Evolutionary conservation across 352 stramenopile species (phyloP), one percentile per base, ranked within the genome.

Genomic region (Phytophthora sp.): DNA sequence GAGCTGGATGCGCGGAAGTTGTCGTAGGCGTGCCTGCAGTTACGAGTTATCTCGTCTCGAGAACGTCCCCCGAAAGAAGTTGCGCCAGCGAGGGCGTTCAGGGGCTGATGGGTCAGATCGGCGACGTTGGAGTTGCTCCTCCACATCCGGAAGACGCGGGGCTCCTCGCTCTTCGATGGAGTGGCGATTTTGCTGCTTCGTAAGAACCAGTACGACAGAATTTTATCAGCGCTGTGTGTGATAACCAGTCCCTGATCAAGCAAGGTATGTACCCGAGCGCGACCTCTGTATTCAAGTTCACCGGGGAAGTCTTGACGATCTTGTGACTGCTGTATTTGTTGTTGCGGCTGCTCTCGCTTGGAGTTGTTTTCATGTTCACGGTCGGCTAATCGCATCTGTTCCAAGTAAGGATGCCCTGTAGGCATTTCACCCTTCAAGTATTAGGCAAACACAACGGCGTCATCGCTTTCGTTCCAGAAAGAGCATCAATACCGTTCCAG

Each of bases 401-500:
- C 66, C 43, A 84, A 60, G 30, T 84, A 84, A 24, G 61, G 52
- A 5, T 66, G 26, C 3, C 69, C 75, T 84, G 28, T 10, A 54
- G 18, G 18, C n/a, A n/a, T n/a, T n/a, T n/a, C n/a, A n/a, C n/a
- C n/a, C n/a, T n/a, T n/a, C n/a, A n/a, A n/a, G n/a, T n/a, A n/a
- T n/a, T n/a, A n/a, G n/a, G n/a, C n/a, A n/a, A n/a, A n/a, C n/a
- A n/a, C n/a, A n/a, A n/a, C n/a, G n/a, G n/a, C n/a, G n/a, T 2
- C 34, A 24, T 12, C 34, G 26, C 13, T 28, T 18, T 4, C 21
- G 23, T 26, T 38, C 32, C 24, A 30, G 24, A 26, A 57, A 24
- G n/a, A n/a, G n/a, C n/a, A n/a, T n/a, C n/a, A 1, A n/a, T 70
- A 83, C 76, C 77, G 48, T 77, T 76, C 59, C 69, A 77, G 32